These are phyloP conservation scores for Cyclotella cryptica DNA, from an alignment of 108 stramenopile genomes.

Conservation along the genomic window DNA sequence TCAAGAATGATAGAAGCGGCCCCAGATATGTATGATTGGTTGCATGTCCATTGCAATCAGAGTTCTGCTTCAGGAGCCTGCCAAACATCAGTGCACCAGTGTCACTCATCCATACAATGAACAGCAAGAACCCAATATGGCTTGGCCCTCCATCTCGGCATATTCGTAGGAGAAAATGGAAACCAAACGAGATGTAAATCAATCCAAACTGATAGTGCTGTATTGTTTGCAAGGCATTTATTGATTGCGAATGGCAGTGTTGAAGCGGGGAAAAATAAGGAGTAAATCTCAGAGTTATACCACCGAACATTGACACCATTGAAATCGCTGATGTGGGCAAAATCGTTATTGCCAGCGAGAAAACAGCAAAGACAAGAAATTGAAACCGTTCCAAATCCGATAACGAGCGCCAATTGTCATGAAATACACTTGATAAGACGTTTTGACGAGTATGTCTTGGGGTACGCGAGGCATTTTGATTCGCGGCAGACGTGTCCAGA, in stretches of 20 bases:
- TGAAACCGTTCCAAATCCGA: conserved; percentile 20
- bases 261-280: conserved; percentile 34
- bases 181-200: conserved; percentile 67
- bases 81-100: conserved; percentile 79
- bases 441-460: not conserved
- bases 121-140: conserved; percentile 61
- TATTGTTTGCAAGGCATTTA: conserved; percentile 10
- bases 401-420: conserved; percentile 5
- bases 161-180: conserved; percentile 61
- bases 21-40: not conserved
- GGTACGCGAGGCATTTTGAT: not conserved
- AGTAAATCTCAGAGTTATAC: conserved; percentile 29
- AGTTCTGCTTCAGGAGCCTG: conserved; percentile 37
- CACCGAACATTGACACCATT: conserved; percentile 20
- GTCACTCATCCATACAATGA: conserved; percentile 86
- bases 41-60: conserved; percentile 6
- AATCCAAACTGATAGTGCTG: conserved; percentile 71
- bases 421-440: not conserved
- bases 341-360: conserved; percentile 31
- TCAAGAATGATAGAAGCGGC: conserved; percentile 33
- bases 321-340: conserved; percentile 30
- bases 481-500: not conserved
- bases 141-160: conserved; percentile 44
- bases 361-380: conserved; percentile 34
- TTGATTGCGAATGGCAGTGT: conserved; percentile 5